phyloP scores from a whole-genome alignment of 805 yeast genomes.

The Starmerella vitae region DNA sequence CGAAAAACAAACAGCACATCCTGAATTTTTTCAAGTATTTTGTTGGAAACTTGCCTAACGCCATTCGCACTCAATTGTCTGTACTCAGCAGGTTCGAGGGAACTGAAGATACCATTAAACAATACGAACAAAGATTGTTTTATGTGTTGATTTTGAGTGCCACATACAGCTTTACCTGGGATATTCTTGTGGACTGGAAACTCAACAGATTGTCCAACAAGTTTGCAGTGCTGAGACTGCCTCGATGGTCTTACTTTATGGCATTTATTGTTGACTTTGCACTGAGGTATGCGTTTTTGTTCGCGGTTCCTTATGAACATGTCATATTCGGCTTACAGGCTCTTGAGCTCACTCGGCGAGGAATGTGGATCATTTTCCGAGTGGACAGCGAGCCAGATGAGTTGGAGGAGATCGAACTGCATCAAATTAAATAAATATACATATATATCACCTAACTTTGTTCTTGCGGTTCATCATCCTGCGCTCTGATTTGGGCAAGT shows the following conservation, averaged over 20 bases:
- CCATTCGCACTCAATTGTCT: conserved; percentile 14
- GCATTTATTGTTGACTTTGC: conserved; percentile 50
- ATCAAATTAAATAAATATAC: neutral
- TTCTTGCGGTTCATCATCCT: conserved; percentile 37
- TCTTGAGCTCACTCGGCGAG: conserved; percentile 68
- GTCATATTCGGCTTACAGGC: conserved; percentile 58
- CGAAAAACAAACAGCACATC: conserved; percentile 43
- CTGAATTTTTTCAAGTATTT: conserved; percentile 61
- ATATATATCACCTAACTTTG: conserved; percentile 23
- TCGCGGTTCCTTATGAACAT: conserved; percentile 39
- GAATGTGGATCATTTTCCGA: conserved; percentile 80
- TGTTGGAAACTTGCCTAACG: conserved; percentile 16
- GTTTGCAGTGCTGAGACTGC: conserved; percentile 27
- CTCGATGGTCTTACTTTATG: conserved; percentile 34
- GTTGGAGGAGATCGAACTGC: conserved; percentile 15
- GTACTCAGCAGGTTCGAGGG: conserved; percentile 5
- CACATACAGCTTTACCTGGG: conserved; percentile 76
- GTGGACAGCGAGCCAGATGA: conserved; percentile 58
- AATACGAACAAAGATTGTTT: conserved; percentile 21
- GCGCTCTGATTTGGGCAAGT: conserved; percentile 70
- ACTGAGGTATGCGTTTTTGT: conserved; percentile 66
- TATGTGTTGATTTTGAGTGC: conserved; percentile 49
- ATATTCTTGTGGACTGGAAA: conserved; percentile 73
- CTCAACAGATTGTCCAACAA: conserved; percentile 4
- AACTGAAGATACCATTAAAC: neutral